A percentile compares a stretch with the other conserved stretches of the same genome.
phyloP scores from a whole-genome alignment of 305 asterid genomes.

The Solanum chacoense region DNA sequence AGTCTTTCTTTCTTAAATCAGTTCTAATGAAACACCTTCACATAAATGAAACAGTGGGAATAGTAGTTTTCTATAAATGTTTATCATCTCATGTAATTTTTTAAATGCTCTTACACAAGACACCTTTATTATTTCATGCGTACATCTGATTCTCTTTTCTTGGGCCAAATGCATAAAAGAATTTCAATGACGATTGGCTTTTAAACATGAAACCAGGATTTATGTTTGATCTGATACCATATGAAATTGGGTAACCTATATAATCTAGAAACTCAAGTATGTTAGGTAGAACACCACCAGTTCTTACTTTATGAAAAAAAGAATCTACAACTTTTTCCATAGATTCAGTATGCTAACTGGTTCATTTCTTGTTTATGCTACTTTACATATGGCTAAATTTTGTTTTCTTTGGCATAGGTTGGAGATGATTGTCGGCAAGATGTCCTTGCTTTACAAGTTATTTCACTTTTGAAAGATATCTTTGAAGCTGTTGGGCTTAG shows the following conservation, averaged over 20 bases:
- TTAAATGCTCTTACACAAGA: not conserved
- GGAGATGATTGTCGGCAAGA: constrained; percentile 99
- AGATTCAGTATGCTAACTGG: not conserved
- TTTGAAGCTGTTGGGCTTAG: constrained; percentile 81
- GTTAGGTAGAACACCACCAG: not conserved
- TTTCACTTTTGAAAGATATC: constrained; percentile 89
- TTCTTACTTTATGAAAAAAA: not conserved
- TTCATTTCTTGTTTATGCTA: constrained; percentile 4
- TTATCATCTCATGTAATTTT: not conserved
- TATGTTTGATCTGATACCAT: not conserved
- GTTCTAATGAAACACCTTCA: not conserved
- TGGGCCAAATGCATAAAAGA: not conserved
- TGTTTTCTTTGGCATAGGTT: constrained; percentile 49
- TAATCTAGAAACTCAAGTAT: not conserved
- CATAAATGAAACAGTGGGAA: not conserved
- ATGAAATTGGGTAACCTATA: not conserved
- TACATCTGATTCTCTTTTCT: not conserved
- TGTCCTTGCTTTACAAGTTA: constrained; percentile 97
- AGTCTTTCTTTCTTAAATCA: not conserved
- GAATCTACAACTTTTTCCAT: not conserved
- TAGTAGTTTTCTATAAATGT: not conserved
- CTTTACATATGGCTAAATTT: constrained; percentile 18
- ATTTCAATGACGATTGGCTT: not conserved
- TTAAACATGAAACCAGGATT: not conserved
- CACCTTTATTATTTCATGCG: not conserved